Conservation (phyloP, 2,329 filamentous ascomycete species). For the Ophiostoma perfectum region DNA sequence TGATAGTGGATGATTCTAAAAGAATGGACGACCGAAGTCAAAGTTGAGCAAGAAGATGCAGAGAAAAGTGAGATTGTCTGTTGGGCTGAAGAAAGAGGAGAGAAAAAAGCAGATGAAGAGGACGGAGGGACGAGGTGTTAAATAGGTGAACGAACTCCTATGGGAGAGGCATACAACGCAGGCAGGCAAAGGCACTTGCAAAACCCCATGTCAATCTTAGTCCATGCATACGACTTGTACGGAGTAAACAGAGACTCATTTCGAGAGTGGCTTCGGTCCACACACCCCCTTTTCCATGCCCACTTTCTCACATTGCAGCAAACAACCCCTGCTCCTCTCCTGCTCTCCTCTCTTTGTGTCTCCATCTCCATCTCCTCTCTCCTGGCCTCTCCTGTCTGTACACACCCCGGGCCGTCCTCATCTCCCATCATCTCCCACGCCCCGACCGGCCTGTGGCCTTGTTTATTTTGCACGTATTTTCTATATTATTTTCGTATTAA, state of each 20-base stretch:
- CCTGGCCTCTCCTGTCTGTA: not conserved
- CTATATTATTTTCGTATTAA: not conserved
- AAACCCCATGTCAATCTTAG: not conserved
- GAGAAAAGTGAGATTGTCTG: conserved; percentile 30
- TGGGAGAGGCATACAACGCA: not conserved
- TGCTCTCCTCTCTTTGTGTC: no score
- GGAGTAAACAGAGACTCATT: conserved; percentile 10
- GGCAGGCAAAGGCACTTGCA: not conserved
- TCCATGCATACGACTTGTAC: conserved; percentile 5
- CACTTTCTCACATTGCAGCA: conserved; percentile 18
- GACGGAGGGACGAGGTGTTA: conserved; percentile 30
- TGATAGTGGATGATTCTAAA: conserved; percentile 29
- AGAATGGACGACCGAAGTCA: conserved; percentile 42
- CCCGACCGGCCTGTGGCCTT: conserved; percentile 10
- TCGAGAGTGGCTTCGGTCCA: conserved; percentile 15
- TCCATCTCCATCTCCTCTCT: not conserved
- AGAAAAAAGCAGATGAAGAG: conserved; percentile 27
- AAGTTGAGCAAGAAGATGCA: conserved; percentile 30
- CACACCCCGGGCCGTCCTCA: conserved; percentile 18
- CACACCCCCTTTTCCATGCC: conserved; percentile 20
- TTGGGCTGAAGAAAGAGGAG: conserved; percentile 36
- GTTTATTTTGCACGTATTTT: conserved; percentile 10
- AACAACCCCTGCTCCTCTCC: not conserved
- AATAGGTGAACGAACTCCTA: conserved; percentile 30
- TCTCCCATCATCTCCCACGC: conserved; percentile 24